Evolutionary conservation across 345 rosid genomes (phyloP).

Genomic region (Camelina neglecta): DNA sequence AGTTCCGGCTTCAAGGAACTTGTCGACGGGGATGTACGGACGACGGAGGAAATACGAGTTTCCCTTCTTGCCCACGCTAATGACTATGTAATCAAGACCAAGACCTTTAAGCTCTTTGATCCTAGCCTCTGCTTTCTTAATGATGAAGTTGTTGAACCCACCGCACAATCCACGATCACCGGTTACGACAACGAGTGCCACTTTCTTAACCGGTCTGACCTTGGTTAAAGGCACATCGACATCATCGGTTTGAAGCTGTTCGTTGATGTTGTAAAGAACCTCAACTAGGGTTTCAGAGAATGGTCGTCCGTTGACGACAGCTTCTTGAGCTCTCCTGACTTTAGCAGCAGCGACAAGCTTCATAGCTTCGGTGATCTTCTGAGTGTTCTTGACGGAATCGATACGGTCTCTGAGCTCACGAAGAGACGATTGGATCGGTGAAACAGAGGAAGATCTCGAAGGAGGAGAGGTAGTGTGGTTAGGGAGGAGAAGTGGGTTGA

Average conservation of each 20-base stretch:
- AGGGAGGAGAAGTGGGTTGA: slow-evolving; percentile 68
- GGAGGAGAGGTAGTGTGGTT: slow-evolving; percentile 44
- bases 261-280: slow-evolving; percentile 94
- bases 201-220: slow-evolving; percentile 91
- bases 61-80: slow-evolving; percentile 95
- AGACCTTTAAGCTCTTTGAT: slow-evolving; percentile 68
- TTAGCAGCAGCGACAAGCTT: slow-evolving; percentile 97
- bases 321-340: slow-evolving; percentile 97
- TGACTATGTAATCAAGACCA: slow-evolving; percentile 66
- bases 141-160: slow-evolving; percentile 66
- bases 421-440: slow-evolving; percentile 73
- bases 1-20: slow-evolving; percentile 50
- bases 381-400: slow-evolving; percentile 86
- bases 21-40: slow-evolving; percentile 84
- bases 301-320: slow-evolving; percentile 87
- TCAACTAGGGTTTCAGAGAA: slow-evolving; percentile 93
- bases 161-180: slow-evolving; percentile 97
- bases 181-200: slow-evolving; percentile 87
- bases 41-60: slow-evolving; percentile 73
- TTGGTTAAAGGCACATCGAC: slow-evolving; percentile 81
- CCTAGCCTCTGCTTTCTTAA: slow-evolving; percentile 84
- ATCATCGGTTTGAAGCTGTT: slow-evolving; percentile 88
- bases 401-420: slow-evolving; percentile 83
- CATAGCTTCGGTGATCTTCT: slow-evolving; percentile 99
- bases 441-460: slow-evolving; percentile 58